Evolutionary conservation across 164 flowering plant species (phyloP), one percentile per base, ranked within the genome.

Genomic region (Umbilicus rupestris): DNA sequence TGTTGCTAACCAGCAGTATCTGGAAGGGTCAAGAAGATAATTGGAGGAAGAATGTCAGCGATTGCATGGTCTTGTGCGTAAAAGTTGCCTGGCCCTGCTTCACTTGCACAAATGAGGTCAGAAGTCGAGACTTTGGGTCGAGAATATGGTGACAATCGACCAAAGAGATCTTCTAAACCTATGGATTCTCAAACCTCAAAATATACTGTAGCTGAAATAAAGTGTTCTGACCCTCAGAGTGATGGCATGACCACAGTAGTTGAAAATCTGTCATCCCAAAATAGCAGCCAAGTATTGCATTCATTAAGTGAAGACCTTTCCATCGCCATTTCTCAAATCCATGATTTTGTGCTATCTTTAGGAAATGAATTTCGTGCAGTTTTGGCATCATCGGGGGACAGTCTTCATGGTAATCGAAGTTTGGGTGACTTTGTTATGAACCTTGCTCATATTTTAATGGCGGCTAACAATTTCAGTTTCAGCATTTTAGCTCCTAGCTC

Each of bases 21-120:
- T 83, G 72, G 99, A 95, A 71, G 88, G 69, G 92, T 82, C 1
- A 95, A 92, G 73, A 92, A 95, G 73, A 90, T 92, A 66, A 81
- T 95, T 95, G 24, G 99, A 95, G 77, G 92, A 95, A 57, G 99
- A 95, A 77, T 88, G 97, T 76, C 99, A 95, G 73, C 84, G 98
- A 71, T 74, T 95, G 59, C 92, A 98, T 45, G 89, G 92, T 28
- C 94, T 95, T 76, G 97, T 95, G 58, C 74, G 96, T 65, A 92
- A 92, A 95, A 90, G 80, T 74, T 95, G 79, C 99, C 99, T 37
- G 97, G 99, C 35, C 97, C 99, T 68, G 99, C 97, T 72, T 97
- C 99, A 58, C 67, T 95, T 62, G 96, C 97, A 19, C 99, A 95
- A 73, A 95, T 95, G 98, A 95, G 86, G 81, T 72, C 86, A 26